Conservation (phyloP, 1,139 yeast genomes). For the Yamadazyma dendronema region DNA sequence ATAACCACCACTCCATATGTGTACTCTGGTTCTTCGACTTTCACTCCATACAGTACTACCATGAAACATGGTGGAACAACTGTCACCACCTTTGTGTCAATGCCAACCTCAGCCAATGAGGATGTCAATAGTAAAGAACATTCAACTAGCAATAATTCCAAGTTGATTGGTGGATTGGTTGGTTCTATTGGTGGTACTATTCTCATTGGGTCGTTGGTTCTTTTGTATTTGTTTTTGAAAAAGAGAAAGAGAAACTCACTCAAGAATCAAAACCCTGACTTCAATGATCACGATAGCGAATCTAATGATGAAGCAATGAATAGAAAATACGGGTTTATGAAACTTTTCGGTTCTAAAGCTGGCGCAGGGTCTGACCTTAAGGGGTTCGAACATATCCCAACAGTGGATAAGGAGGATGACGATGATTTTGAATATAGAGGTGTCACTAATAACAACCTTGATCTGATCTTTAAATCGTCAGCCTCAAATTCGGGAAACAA, state of each 20-base stretch:
- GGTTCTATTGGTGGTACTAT: constrained; percentile 50
- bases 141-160: constrained; percentile 28
- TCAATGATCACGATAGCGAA: constrained; percentile 28
- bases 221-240: constrained; percentile 36
- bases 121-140: constrained; percentile 2
- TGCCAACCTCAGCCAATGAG: constrained; percentile 32
- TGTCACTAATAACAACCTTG: constrained; percentile 46
- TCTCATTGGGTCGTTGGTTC: constrained; percentile 38
- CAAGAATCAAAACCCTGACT: constrained; percentile 47
- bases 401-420: constrained; percentile 18
- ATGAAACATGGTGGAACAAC: constrained; percentile 35
- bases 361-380: constrained; percentile 10
- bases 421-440: constrained; percentile 49
- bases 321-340: constrained; percentile 26
- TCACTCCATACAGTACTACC: constrained; percentile 26
- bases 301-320: constrained; percentile 11
- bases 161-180: constrained; percentile 46
- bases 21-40: constrained; percentile 6
- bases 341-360: constrained; percentile 30
- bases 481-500: constrained; percentile 25
- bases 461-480: constrained; percentile 36
- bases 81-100: constrained; percentile 40
- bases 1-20: constrained; percentile 4
- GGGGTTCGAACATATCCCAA: constrained; percentile 13
- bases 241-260: constrained; percentile 28